These are phyloP conservation scores for Malus sylvestris DNA, from an alignment of 306 rosid genomes.

Conservation along the genomic window DNA sequence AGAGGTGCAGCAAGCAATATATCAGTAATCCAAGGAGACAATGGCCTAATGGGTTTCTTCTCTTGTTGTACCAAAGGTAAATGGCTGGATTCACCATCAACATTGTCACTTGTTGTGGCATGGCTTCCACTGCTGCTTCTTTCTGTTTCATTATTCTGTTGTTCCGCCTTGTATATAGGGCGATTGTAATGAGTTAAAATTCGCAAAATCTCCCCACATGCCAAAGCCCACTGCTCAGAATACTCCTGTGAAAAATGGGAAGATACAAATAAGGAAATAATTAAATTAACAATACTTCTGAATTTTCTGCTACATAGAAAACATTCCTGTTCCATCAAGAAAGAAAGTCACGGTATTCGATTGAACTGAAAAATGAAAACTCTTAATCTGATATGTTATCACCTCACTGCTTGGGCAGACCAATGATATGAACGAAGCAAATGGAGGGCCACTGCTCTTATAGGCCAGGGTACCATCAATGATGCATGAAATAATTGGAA, in stretches of 20 bases:
- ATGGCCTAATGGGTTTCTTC: conserved; percentile 79
- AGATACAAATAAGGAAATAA: conserved; percentile 8
- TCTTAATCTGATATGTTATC: conserved; percentile 7
- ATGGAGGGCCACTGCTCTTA: conserved; percentile 68
- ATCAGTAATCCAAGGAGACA: conserved; percentile 97
- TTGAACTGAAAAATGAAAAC: conserved; percentile 2
- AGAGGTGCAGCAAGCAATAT: conserved; percentile 86
- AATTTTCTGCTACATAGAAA: neutral
- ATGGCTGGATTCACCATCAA: conserved; percentile 41
- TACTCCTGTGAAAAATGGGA: conserved; percentile 52
- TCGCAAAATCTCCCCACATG: conserved; percentile 92
- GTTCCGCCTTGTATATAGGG: conserved; percentile 74
- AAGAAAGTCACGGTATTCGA: neutral
- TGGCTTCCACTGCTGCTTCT: conserved; percentile 83
- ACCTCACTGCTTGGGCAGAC: conserved; percentile 91
- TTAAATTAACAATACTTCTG: neutral
- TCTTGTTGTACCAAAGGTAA: conserved; percentile 51
- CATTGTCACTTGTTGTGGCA: conserved; percentile 66
- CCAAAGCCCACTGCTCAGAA: conserved; percentile 98
- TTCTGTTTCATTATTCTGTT: conserved; percentile 53
- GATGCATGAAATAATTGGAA: conserved; percentile 90
- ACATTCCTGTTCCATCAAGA: neutral
- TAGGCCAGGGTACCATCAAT: conserved; percentile 79
- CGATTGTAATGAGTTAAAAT: conserved; percentile 96
- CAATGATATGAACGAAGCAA: conserved; percentile 87